phyloP scores from a whole-genome alignment of 2,329 filamentous ascomycete species.

The Gremmenia infestans region DNA sequence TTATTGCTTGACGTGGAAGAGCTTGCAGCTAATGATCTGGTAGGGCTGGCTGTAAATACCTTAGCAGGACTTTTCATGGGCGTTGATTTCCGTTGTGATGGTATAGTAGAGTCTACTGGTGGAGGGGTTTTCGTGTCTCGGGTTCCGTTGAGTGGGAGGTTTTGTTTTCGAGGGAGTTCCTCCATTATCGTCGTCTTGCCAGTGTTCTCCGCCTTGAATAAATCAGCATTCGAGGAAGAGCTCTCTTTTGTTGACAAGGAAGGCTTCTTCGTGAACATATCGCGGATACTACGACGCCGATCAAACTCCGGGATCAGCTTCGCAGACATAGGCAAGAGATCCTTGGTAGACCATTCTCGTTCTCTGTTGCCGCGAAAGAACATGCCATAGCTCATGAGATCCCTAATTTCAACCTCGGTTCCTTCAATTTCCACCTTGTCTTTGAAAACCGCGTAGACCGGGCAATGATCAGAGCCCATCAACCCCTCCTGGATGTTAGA shows the following conservation, averaged over 20 bases:
- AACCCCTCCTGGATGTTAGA: conserved; percentile 90
- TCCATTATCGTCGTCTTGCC: background rate
- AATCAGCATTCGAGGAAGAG: background rate
- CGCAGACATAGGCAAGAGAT: conserved; percentile 70
- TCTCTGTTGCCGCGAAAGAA: conserved; percentile 63
- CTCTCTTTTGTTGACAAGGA: conserved; percentile 14
- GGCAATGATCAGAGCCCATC: conserved; percentile 94
- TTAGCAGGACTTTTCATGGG: conserved; percentile 9
- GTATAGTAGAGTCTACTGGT: background rate
- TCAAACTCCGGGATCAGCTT: conserved; percentile 85
- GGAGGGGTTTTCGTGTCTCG: background rate
- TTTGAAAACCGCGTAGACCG: conserved; percentile 73
- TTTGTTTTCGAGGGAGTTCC: background rate
- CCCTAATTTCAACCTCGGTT: conserved; percentile 50
- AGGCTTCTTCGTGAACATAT: conserved; percentile 74
- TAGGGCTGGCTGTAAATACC: conserved; percentile 1
- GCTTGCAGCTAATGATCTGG: background rate
- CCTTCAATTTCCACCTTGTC: conserved; percentile 52
- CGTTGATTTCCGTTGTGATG: conserved; percentile 1
- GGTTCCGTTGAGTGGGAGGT: background rate
- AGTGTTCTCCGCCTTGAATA: background rate
- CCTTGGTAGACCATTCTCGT: conserved; percentile 60
- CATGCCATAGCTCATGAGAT: conserved; percentile 77
- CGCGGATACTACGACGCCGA: conserved; percentile 76
- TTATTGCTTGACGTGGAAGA: conserved; percentile 13